phyloP scores from a whole-genome alignment of 1,284 basidiomycete genomes.

The Puccinia horiana region DNA sequence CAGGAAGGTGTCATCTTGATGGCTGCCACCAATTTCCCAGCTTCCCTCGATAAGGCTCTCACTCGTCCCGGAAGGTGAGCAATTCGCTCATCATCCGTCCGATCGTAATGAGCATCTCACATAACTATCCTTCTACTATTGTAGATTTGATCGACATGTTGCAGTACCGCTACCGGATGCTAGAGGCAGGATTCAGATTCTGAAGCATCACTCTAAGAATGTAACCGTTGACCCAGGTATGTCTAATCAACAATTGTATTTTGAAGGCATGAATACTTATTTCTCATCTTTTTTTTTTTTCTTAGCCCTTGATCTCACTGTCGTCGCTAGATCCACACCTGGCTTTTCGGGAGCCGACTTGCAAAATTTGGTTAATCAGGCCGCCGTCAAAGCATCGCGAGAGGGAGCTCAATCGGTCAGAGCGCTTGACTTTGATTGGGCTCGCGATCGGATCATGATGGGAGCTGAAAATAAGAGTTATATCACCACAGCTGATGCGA shows the following conservation, averaged over 20 bases:
- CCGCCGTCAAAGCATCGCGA: slow-evolving; percentile 86
- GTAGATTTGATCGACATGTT: slow-evolving; percentile 79
- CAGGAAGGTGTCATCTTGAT: slow-evolving; percentile 49
- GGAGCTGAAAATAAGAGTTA: slow-evolving; percentile 86
- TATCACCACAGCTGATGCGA: slow-evolving; percentile 79
- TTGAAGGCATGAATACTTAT: neutral
- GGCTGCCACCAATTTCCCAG: slow-evolving; percentile 85
- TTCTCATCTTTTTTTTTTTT: neutral
- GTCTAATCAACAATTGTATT: slow-evolving; percentile 50
- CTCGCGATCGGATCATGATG: slow-evolving; percentile 89
- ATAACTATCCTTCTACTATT: neutral
- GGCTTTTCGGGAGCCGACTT: slow-evolving; percentile 90
- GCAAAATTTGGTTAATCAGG: slow-evolving; percentile 88
- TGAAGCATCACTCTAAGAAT: slow-evolving; percentile 82
- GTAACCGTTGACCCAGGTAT: slow-evolving; percentile 69
- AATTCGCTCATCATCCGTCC: neutral
- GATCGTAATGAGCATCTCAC: neutral
- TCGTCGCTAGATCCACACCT: slow-evolving; percentile 84
- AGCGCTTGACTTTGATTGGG: slow-evolving; percentile 91
- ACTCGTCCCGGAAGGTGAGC: slow-evolving; percentile 76
- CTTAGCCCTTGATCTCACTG: slow-evolving; percentile 73
- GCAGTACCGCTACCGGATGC: slow-evolving; percentile 86
- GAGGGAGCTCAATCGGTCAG: slow-evolving; percentile 72
- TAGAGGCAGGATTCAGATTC: slow-evolving; percentile 76
- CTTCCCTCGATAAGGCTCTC: slow-evolving; percentile 78